Evolutionary conservation across 768 basidiomycete genomes (phyloP).

Genomic region (Kwoniella dejecticola): DNA sequence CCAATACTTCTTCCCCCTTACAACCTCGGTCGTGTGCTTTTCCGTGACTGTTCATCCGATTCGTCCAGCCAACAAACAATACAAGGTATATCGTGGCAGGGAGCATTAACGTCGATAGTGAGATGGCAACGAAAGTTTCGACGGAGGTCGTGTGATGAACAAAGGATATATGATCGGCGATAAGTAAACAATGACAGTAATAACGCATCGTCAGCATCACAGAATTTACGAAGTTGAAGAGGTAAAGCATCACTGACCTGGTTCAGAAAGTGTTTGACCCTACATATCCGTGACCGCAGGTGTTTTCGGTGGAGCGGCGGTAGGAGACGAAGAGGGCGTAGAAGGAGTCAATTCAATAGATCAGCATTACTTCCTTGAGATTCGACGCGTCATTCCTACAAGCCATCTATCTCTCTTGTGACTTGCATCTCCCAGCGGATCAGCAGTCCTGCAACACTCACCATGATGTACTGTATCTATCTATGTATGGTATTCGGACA

Average conservation of each 20-base stretch:
- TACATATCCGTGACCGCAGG: conserved; percentile 9
- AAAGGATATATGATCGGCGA: not conserved
- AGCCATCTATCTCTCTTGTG: not conserved
- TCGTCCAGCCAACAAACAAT: not conserved
- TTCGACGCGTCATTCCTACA: conserved; percentile 27
- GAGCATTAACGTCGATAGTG: not conserved
- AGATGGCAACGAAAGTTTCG: not conserved
- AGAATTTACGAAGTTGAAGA: not conserved
- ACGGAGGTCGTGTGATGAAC: not conserved
- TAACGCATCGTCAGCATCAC: not conserved
- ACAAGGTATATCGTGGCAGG: not conserved
- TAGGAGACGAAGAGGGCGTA: conserved; percentile 1
- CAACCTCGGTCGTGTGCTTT: conserved; percentile 65
- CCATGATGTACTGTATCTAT: too few species aligned
- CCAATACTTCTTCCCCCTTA: conserved; percentile 53
- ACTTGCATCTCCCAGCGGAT: too few species aligned
- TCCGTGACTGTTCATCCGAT: conserved; percentile 59
- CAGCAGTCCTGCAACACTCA: too few species aligned
- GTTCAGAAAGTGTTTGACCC: conserved; percentile 56
- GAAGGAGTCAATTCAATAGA: conserved; percentile 5
- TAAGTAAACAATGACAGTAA: conserved; percentile 6
- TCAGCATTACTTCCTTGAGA: conserved; percentile 12
- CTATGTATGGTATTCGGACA: too few species aligned
- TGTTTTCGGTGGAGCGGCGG: not conserved
- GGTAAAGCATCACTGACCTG: conserved; percentile 36